Percentiles rank a stretch among this genome's conserved stretches.
Evolutionary conservation across 257 asterid genomes (phyloP).

Genomic region (Przewalskia tangutica): DNA sequence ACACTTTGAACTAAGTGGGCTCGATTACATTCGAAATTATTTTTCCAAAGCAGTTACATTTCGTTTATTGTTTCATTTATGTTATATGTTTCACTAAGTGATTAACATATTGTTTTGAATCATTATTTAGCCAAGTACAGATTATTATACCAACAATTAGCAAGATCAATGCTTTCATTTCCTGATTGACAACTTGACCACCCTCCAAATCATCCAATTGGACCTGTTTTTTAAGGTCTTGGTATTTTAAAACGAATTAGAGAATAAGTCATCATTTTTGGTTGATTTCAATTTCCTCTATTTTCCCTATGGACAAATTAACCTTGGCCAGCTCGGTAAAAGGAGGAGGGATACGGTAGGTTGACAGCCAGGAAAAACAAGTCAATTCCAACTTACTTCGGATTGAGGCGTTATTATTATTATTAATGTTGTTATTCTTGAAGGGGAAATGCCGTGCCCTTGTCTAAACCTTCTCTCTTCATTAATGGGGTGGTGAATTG

Average conservation of each 20-base stretch:
- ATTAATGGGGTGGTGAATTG: background rate
- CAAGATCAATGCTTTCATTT: slow-evolving; percentile 16
- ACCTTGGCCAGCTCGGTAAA: background rate
- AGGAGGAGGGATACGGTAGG: background rate
- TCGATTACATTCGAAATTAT: too few relatives aligned
- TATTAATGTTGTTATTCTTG: background rate
- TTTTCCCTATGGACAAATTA: background rate
- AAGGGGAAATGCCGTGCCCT: background rate
- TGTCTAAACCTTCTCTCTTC: slow-evolving; percentile 20
- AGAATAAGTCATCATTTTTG: slow-evolving; percentile 37
- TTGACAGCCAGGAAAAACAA: background rate
- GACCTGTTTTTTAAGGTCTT: slow-evolving; percentile 30
- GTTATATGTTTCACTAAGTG: too few relatives aligned
- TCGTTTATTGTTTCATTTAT: too few relatives aligned
- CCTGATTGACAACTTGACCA: background rate
- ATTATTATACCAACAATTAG: too few relatives aligned
- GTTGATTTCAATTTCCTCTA: background rate
- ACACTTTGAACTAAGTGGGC: too few relatives aligned
- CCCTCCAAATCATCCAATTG: slow-evolving; percentile 28
- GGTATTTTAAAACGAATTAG: slow-evolving; percentile 28
- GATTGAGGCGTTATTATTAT: background rate
- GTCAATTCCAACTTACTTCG: background rate
- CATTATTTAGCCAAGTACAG: too few relatives aligned
- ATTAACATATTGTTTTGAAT: too few relatives aligned
- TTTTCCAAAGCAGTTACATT: too few relatives aligned